Evolutionary conservation across 805 yeast genomes (phyloP), one percentile per base, ranked within the genome.

Genomic region (Barnettozyma siamensis): DNA sequence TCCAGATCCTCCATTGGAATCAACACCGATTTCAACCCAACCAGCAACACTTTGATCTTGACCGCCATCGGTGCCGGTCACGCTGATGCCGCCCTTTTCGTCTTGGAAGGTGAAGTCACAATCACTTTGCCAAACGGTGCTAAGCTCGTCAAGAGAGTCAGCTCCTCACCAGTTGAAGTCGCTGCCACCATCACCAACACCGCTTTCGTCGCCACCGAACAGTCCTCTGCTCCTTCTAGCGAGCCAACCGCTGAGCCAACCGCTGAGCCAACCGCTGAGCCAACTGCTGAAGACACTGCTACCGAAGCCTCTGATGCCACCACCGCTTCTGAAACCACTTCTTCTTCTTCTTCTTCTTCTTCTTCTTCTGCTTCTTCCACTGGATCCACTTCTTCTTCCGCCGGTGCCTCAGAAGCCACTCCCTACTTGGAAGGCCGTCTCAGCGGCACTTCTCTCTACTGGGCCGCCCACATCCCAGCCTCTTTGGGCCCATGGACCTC

Each of bases 401-500:
- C 31, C 20, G 13, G 21, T 11, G 15, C 29, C 5, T 21, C 31
- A 15, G 8, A 27, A 33, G 32, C 33, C 16, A 35, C 44, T 21
- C 44, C 44, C 16, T 35, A 18, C 33, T 20, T 37, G 15, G 29
- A 33, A 13, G 44, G 40, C 18, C 16, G 26, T 7, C 32, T 27
- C 5, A 33, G 16, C 21, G 34, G n/a, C 21, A 30, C 33, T 13
- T 20, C 23, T 27, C 15, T 36, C 15, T 15, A 16, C 26, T 41
- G 36, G 31, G 17, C 20, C 12, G 44, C 32, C 28, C 17, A 20
- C 21, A 28, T 41, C 17, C 40, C 44, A 31, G 40, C 37, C 17
- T 16, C 26, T 16, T 23, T 31, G 13, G 40, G 40, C 13, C 44
- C 44, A 17, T 41, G 36, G 37, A 35, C 15, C 15, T 38, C 28